These are phyloP conservation scores for Candida andamanensis DNA, from an alignment of 805 yeast genomes.

Conservation along the genomic window DNA sequence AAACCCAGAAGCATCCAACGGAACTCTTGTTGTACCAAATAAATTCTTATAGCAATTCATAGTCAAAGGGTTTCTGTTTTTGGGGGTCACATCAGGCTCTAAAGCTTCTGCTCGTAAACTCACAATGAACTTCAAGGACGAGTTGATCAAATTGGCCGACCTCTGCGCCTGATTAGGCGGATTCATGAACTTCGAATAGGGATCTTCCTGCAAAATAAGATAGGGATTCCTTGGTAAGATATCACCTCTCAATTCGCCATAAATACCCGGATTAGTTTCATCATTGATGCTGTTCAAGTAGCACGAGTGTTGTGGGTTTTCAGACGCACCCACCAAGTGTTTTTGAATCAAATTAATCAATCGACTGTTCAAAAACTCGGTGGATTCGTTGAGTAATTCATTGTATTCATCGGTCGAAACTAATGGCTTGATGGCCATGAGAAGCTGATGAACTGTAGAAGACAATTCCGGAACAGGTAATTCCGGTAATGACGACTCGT, in stretches of 20 bases:
- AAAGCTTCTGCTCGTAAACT: constrained; percentile 51
- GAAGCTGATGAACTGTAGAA: constrained; percentile 47
- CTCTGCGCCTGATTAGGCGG: constrained; percentile 66
- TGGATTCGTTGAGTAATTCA: constrained; percentile 39
- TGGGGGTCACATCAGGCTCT: constrained; percentile 54
- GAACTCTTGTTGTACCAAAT: constrained; percentile 63
- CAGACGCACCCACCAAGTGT: constrained; percentile 47
- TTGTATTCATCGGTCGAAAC: constrained; percentile 47
- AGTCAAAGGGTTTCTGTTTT: constrained; percentile 47
- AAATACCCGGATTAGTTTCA: constrained; percentile 50
- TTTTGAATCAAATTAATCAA: constrained; percentile 45
- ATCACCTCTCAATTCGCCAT: constrained; percentile 60
- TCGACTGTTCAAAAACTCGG: constrained; percentile 40
- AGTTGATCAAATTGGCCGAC: constrained; percentile 60
- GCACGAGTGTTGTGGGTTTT: constrained; percentile 32
- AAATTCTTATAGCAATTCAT: constrained; percentile 65
- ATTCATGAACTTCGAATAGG: constrained; percentile 47
- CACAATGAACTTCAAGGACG: constrained; percentile 61
- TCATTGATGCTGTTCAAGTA: constrained; percentile 54
- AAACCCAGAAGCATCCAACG: constrained; percentile 19
- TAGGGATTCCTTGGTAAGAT: constrained; percentile 76
- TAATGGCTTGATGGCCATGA: constrained; percentile 56
- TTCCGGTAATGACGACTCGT: constrained; percentile 45
- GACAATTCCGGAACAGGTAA: constrained; percentile 59
- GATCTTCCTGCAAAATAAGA: constrained; percentile 69